Base-by-base conservation (phyloP, 2,329 filamentous ascomycete genomes). In the Trichoderma semiorbis region DNA sequence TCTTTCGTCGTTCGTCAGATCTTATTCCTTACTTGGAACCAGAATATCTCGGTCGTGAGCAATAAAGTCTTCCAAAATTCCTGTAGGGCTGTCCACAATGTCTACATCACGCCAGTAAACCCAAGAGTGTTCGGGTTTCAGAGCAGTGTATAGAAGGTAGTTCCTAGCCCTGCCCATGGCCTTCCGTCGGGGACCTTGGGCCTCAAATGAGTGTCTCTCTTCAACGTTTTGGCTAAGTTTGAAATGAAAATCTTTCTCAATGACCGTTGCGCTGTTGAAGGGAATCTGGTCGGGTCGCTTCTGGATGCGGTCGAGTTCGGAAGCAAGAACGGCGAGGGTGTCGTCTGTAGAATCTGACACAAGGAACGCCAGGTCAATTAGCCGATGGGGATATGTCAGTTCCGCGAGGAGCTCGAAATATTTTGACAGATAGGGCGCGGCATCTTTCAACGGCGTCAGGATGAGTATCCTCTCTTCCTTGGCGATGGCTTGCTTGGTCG, bases 51-150 rank as follows among this genome's bases (percentile, higher is more conserved):
- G 91, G 81, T 99, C 93, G 78, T 98, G 96, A 24, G 93, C 93
- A 77, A 97, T 92, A 76, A 99, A 97, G 78, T 99, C 96, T 83
- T 99, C 95, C 39, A 99, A 86, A 73, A 99, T 97, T 78, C 89
- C 91, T 74, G 88, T 87, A 2, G 95, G 94, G 80, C 92, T 97
- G 79, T 99, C 95, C 61, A 93, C 90, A 77, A 99, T 98, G 81
- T 99, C 96, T 64, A 97, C 95, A 80, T 99, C 96, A 73, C 96
- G 90, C 96, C 96, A 99, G 82, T 98, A 98, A 10, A 98, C 95
- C 96, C 96, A 99, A 10, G 94, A 95, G 80, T 99, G 96, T 73
- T 98, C 94, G 0, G 94, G 90, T 84, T 97, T 97, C 77, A 99
- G 80, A 3, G 96, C 92, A 0, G 93, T 87, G 36, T 90, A 89